A percentile compares a stretch with the other conserved stretches of the same genome.
phyloP scores from a whole-genome alignment of 2,329 filamentous ascomycete genomes.

The Nannizziopsis barbatae region DNA sequence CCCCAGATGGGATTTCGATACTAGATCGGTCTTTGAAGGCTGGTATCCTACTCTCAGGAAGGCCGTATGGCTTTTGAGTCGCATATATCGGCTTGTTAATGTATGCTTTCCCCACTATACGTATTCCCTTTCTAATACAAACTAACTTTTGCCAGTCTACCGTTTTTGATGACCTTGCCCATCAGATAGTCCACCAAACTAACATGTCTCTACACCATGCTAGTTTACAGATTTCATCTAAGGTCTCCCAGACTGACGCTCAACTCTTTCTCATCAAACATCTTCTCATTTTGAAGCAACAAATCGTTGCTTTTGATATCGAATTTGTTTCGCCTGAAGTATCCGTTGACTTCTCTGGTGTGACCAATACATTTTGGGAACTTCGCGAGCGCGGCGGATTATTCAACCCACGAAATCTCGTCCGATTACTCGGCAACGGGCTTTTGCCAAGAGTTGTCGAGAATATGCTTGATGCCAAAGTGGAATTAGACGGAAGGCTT shows the following conservation, averaged over 20 bases:
- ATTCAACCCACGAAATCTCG: slow-evolving; percentile 53
- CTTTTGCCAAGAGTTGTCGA: slow-evolving; percentile 56
- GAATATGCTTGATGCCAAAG: slow-evolving; percentile 61
- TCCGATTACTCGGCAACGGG: slow-evolving; percentile 47
- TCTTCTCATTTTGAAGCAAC: slow-evolving; percentile 86
- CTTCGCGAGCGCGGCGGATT: slow-evolving; percentile 53
- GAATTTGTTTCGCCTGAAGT: slow-evolving; percentile 58
- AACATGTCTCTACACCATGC: slow-evolving; percentile 72
- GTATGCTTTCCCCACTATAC: slow-evolving; percentile 27
- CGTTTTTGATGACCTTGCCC: slow-evolving; percentile 60
- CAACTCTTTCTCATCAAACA: slow-evolving; percentile 93
- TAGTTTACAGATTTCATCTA: slow-evolving; percentile 56
- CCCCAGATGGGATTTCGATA: slow-evolving; percentile 44
- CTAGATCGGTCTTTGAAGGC: slow-evolving; percentile 45
- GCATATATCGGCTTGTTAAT: slow-evolving; percentile 59
- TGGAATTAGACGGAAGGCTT: slow-evolving; percentile 53
- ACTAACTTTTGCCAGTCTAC: slow-evolving; percentile 39
- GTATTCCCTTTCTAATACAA: slow-evolving; percentile 5
- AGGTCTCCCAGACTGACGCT: slow-evolving; percentile 54
- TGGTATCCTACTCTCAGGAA: slow-evolving; percentile 59
- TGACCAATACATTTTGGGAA: slow-evolving; percentile 57
- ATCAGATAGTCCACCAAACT: slow-evolving; percentile 80
- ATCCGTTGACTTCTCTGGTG: slow-evolving; percentile 54
- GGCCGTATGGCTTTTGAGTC: slow-evolving; percentile 56
- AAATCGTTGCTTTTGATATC: slow-evolving; percentile 92